These are phyloP conservation scores for Allium cepa DNA, from an alignment of 106 monocot genomes.

Conservation along the genomic window DNA sequence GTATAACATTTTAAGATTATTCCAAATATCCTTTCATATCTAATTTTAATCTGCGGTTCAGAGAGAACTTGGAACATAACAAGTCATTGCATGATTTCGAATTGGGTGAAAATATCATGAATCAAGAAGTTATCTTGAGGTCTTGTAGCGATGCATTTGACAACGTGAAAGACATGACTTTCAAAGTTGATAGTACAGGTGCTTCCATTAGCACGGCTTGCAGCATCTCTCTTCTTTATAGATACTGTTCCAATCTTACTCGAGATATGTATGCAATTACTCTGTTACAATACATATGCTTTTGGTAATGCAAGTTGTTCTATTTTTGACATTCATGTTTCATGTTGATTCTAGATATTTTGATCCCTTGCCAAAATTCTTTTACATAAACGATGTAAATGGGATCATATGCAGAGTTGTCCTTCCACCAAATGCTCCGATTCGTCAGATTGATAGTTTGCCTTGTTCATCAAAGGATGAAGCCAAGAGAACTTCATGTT, in stretches of 20 bases:
- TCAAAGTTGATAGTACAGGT: slow-evolving; percentile 63
- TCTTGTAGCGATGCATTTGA: slow-evolving; percentile 57
- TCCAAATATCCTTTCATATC: not conserved
- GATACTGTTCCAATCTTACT: slow-evolving; percentile 82
- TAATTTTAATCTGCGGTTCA: slow-evolving; percentile 9
- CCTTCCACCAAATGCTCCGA: slow-evolving; percentile 88
- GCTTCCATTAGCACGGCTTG: slow-evolving; percentile 86
- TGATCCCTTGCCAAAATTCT: slow-evolving; percentile 62
- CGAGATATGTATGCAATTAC: slow-evolving; percentile 45
- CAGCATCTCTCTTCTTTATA: slow-evolving; percentile 82
- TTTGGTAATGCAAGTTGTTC: not conserved
- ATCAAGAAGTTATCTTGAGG: slow-evolving; percentile 56
- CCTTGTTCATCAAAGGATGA: slow-evolving; percentile 76
- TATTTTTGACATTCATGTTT: not conserved
- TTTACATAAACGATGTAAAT: slow-evolving; percentile 43
- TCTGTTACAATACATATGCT: not conserved
- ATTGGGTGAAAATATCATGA: slow-evolving; percentile 63
- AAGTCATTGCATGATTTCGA: slow-evolving; percentile 54
- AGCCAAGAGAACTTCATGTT: slow-evolving; percentile 79
- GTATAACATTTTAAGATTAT: not conserved
- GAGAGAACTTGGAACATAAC: slow-evolving; percentile 56
- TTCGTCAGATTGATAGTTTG: slow-evolving; percentile 65
- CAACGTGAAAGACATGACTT: slow-evolving; percentile 60
- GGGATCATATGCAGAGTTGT: slow-evolving; percentile 67
- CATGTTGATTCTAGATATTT: slow-evolving; percentile 55